Percentiles rank a stretch among this genome's conserved stretches.
phyloP scores from a whole-genome alignment of 805 yeast genomes.

The Yarrowia sp. region DNA sequence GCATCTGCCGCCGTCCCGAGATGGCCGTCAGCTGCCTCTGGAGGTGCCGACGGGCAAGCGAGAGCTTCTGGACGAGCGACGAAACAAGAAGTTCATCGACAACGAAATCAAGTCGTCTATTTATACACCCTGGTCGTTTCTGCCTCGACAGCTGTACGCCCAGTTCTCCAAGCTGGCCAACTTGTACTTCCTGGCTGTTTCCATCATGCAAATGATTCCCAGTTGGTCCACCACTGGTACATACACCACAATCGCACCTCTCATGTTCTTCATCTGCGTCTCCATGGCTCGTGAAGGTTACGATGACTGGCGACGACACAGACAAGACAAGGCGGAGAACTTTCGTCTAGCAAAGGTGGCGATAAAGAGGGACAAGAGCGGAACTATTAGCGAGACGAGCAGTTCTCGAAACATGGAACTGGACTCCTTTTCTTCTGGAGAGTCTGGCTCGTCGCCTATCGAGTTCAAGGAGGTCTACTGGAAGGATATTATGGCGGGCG shows the following conservation, averaged over 20 bases:
- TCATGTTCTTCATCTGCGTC: conserved; percentile 82
- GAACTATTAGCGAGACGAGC: not conserved
- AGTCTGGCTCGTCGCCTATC: conserved; percentile 40
- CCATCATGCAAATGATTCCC: conserved; percentile 94
- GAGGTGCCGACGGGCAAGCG: conserved; percentile 54
- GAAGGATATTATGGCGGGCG: conserved; percentile 89
- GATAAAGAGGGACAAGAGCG: conserved; percentile 40
- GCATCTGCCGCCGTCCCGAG: conserved; percentile 58
- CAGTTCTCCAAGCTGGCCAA: conserved; percentile 95
- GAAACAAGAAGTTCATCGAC: conserved; percentile 62
- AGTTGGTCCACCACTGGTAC: conserved; percentile 98
- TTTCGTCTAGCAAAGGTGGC: conserved; percentile 59
- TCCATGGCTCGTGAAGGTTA: conserved; percentile 92
- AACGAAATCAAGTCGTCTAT: conserved; percentile 86
- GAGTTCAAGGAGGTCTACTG: conserved; percentile 57
- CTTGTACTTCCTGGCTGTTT: conserved; percentile 84
- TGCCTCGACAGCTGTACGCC: conserved; percentile 87
- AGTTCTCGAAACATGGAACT: conserved; percentile 17
- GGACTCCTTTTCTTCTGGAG: conserved; percentile 2
- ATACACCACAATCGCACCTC: conserved; percentile 90
- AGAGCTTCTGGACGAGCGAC: conserved; percentile 72
- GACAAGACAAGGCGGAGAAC: conserved; percentile 85
- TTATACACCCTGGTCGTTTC: conserved; percentile 77
- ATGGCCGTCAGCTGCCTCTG: conserved; percentile 81
- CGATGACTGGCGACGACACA: conserved; percentile 89